These are phyloP conservation scores for Xerocomellus amylosporus DNA, from an alignment of 768 basidiomycete genomes.

Conservation along the genomic window DNA sequence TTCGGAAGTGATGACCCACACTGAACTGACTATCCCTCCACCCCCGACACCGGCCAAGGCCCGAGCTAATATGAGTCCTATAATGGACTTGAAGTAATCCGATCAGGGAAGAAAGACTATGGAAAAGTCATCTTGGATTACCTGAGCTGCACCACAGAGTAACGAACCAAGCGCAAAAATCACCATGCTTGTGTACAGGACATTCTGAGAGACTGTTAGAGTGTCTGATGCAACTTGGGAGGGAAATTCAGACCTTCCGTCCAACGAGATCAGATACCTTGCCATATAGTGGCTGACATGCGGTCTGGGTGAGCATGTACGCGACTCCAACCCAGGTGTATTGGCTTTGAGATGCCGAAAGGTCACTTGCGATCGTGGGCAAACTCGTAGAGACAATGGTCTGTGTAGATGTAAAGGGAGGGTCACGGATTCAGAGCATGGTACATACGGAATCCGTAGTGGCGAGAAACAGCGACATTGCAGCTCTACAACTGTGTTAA, in stretches of 20 bases:
- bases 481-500: constrained; percentile 50
- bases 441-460: constrained; percentile 77
- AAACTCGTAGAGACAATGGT: constrained; percentile 80
- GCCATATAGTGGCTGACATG: constrained; percentile 80
- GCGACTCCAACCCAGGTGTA: constrained; percentile 87
- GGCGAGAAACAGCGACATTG: constrained; percentile 77
- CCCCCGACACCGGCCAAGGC: constrained; percentile 75
- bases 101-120: constrained; percentile 17
- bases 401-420: constrained; percentile 26
- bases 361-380: constrained; percentile 73
- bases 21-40: constrained; percentile 80
- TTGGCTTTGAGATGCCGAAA: constrained; percentile 63
- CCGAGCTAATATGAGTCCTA: constrained; percentile 67
- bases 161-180: constrained; percentile 78
- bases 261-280: constrained; percentile 77
- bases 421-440: neutral
- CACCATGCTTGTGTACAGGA: constrained; percentile 70
- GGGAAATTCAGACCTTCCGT: constrained; percentile 55
- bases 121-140: constrained; percentile 30
- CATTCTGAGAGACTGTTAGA: constrained; percentile 40
- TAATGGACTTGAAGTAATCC: constrained; percentile 34
- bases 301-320: constrained; percentile 85
- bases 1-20: constrained; percentile 86
- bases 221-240: neutral
- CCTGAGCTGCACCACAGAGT: constrained; percentile 74